Percentiles rank a stretch among this genome's conserved stretches.
Evolutionary conservation across 2,329 filamentous ascomycete genomes (phyloP).

Genomic region (Colletotrichum tofieldiae): DNA sequence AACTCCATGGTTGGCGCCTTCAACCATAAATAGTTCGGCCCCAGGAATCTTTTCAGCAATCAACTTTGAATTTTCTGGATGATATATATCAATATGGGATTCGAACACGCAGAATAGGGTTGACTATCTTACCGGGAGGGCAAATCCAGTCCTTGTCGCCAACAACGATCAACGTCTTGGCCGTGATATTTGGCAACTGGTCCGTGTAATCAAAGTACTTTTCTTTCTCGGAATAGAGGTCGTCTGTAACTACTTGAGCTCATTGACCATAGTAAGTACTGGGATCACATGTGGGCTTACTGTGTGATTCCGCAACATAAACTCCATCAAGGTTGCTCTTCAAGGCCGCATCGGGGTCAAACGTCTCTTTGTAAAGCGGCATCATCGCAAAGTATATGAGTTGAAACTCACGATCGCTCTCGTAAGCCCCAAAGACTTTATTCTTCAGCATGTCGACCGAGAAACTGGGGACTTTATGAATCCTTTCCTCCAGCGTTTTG

Average conservation of each 20-base stretch:
- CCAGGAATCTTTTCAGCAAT: conserved; percentile 49
- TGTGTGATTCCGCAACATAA: conserved; percentile 56
- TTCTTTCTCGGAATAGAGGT: conserved; percentile 53
- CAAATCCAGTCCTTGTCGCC: conserved; percentile 59
- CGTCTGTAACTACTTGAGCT: conserved; percentile 47
- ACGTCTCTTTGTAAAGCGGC: conserved; percentile 55
- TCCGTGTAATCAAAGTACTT: conserved; percentile 58
- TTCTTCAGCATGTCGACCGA: conserved; percentile 55
- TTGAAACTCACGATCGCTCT: conserved; percentile 56
- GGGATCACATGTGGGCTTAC: conserved; percentile 44
- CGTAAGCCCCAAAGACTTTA: conserved; percentile 56
- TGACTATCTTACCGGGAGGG: conserved; percentile 49
- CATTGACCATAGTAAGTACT: fast-evolving
- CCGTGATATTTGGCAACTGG: conserved; percentile 49
- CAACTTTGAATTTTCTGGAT: conserved; percentile 50
- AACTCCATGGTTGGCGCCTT: conserved; percentile 55
- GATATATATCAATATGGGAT: background rate
- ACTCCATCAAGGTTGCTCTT: conserved; percentile 49
- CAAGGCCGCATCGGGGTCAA: conserved; percentile 53
- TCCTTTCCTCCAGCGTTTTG: conserved; percentile 49
- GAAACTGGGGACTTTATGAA: conserved; percentile 53
- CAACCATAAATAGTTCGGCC: conserved; percentile 50
- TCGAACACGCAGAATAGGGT: background rate
- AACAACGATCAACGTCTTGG: conserved; percentile 55
- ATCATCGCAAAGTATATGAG: conserved; percentile 56